A percentile compares a stretch with the other conserved stretches of the same genome.
phyloP scores from a whole-genome alignment of 2,329 filamentous ascomycete species.

The Aspergillus calidoustus region DNA sequence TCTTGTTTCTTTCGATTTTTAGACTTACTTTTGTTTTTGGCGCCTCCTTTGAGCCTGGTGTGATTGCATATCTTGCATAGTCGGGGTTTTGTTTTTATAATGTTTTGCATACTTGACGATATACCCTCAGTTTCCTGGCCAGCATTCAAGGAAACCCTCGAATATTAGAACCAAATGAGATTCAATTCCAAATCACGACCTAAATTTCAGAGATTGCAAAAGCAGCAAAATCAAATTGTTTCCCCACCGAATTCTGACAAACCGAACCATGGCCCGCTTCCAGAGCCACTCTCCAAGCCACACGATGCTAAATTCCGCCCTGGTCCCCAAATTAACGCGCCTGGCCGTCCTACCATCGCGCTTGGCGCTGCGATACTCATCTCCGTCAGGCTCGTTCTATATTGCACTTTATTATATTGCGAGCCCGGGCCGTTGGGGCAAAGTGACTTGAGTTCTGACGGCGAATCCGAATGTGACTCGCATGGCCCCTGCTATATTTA shows the following conservation, averaged over 20 bases:
- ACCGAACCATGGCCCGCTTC: background rate
- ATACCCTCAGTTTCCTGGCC: background rate
- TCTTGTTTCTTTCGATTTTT: background rate
- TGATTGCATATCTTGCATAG: conserved; percentile 6
- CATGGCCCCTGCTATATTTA: background rate
- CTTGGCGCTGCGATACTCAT: background rate
- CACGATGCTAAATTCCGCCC: background rate
- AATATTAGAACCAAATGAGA: background rate
- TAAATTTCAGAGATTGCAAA: background rate
- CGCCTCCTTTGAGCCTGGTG: conserved; percentile 5
- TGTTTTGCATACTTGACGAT: background rate
- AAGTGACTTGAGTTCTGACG: background rate
- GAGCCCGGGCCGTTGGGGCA: background rate
- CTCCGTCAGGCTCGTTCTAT: background rate
- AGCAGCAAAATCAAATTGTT: background rate
- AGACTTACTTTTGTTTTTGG: conserved; percentile 7
- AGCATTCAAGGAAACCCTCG: background rate
- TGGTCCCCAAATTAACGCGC: background rate
- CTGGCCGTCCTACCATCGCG: background rate
- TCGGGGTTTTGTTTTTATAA: background rate
- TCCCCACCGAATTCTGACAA: background rate
- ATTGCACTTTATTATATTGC: background rate
- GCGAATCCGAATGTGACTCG: background rate
- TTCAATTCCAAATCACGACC: background rate
- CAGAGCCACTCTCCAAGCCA: background rate